These are phyloP conservation scores for Psilocybe cyanescens DNA, from an alignment of 768 basidiomycete genomes.

Conservation along the genomic window DNA sequence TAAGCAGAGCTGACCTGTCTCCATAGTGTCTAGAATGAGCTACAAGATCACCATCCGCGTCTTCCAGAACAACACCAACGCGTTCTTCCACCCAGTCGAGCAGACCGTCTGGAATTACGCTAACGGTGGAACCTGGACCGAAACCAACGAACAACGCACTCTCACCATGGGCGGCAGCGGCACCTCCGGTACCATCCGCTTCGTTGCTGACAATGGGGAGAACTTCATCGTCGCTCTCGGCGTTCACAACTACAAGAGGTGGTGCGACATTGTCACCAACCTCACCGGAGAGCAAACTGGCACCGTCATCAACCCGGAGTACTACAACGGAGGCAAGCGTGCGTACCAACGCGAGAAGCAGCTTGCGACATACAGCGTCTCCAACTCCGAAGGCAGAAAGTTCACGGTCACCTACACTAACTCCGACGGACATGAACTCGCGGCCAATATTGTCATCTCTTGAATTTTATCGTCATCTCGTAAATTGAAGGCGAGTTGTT, in stretches of 20 bases:
- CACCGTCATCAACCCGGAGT: slow-evolving; percentile 28
- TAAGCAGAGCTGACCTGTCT: no score
- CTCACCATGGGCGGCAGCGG: slow-evolving; percentile 34
- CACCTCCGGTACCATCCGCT: slow-evolving; percentile 34
- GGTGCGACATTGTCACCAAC: slow-evolving; percentile 40
- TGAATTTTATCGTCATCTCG: no score
- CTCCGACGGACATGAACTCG: slow-evolving; percentile 4
- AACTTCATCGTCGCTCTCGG: slow-evolving; percentile 36
- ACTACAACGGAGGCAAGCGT: slow-evolving; percentile 21
- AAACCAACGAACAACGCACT: slow-evolving; percentile 26
- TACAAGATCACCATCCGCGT: slow-evolving; percentile 6
- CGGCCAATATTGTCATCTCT: slow-evolving; percentile 8
- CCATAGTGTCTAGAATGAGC: not conserved
- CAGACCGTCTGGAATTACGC: slow-evolving; percentile 27
- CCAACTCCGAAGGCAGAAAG: not conserved
- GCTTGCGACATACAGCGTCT: slow-evolving; percentile 1
- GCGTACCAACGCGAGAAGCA: slow-evolving; percentile 1
- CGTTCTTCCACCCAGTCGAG: slow-evolving; percentile 34
- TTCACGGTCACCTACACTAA: slow-evolving; percentile 6
- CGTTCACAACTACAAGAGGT: slow-evolving; percentile 39
- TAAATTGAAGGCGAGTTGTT: no score
- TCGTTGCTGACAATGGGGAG: slow-evolving; percentile 30
- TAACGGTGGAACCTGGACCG: slow-evolving; percentile 31
- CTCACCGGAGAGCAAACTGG: slow-evolving; percentile 26
- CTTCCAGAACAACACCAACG: slow-evolving; percentile 13